Percentiles rank a stretch among this genome's conserved stretches.
Conservation (phyloP, 768 basidiomycete genomes). For the Tulasnella sp. region DNA sequence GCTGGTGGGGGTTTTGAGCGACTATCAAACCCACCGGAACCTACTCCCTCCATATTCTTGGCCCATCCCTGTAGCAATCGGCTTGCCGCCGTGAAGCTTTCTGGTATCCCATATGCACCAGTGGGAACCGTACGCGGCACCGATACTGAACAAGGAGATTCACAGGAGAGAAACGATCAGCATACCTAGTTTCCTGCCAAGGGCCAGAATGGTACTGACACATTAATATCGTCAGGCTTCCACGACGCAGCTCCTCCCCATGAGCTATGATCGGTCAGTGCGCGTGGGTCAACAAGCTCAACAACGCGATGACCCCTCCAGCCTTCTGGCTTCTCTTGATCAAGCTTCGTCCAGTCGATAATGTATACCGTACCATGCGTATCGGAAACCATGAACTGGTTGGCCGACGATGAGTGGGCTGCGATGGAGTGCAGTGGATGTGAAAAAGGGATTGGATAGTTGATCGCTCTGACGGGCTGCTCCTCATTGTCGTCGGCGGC, state of each 20-base stretch:
- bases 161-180: not conserved
- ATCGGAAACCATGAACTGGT: slow-evolving; percentile 67
- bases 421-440: slow-evolving; percentile 58
- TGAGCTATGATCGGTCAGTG: slow-evolving; percentile 42
- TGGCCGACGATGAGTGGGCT: slow-evolving; percentile 61
- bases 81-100: slow-evolving; percentile 62
- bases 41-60: slow-evolving; percentile 55
- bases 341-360: slow-evolving; percentile 70
- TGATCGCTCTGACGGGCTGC: slow-evolving; percentile 52
- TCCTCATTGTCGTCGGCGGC: slow-evolving; percentile 17
- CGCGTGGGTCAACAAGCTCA: slow-evolving; percentile 61
- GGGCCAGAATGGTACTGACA: slow-evolving; percentile 37
- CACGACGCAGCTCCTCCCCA: slow-evolving; percentile 54
- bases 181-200: no score
- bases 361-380: slow-evolving; percentile 60
- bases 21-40: slow-evolving; percentile 43
- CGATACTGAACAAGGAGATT: slow-evolving; percentile 39
- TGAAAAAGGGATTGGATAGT: slow-evolving; percentile 36
- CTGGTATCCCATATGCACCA: slow-evolving; percentile 71
- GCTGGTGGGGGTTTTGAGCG: no score
- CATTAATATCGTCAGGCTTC: slow-evolving; percentile 56
- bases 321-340: slow-evolving; percentile 35
- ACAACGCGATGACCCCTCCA: slow-evolving; percentile 54
- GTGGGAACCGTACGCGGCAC: slow-evolving; percentile 58
- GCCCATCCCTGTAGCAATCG: slow-evolving; percentile 46